phyloP scores from a whole-genome alignment of 257 asterid species.

The Nicotiana obtusifolia region DNA sequence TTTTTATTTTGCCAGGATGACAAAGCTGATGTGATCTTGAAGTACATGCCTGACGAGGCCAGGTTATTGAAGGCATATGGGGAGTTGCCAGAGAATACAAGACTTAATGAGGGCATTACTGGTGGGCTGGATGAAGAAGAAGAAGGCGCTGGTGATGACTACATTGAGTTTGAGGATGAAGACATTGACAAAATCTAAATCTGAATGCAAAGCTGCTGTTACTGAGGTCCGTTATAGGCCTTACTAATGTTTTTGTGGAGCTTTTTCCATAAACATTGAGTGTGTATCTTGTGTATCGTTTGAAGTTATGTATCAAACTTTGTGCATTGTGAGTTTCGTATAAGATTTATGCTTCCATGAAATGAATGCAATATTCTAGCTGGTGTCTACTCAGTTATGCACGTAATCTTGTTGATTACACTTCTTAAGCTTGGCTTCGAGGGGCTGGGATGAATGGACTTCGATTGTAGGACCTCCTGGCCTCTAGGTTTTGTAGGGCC shows the following conservation, averaged over 20 bases:
- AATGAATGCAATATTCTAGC: slow-evolving; percentile 22
- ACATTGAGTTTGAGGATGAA: slow-evolving; percentile 81
- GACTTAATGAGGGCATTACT: slow-evolving; percentile 72
- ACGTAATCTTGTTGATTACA: neutral
- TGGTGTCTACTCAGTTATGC: neutral
- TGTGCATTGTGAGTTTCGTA: slow-evolving; percentile 18
- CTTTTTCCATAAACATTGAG: slow-evolving; percentile 9
- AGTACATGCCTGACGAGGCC: slow-evolving; percentile 91
- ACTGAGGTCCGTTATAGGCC: slow-evolving; percentile 8
- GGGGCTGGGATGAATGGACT: neutral
- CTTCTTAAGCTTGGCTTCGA: neutral
- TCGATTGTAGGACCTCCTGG: neutral
- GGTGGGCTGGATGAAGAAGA: slow-evolving; percentile 69
- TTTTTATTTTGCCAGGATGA: slow-evolving; percentile 49
- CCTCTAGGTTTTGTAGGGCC: neutral
- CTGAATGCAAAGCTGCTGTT: neutral
- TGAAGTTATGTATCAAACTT: slow-evolving; percentile 19
- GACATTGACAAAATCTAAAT: slow-evolving; percentile 82
- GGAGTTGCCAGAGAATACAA: slow-evolving; percentile 79
- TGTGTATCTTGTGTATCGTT: slow-evolving; percentile 18
- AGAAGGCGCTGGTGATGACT: slow-evolving; percentile 55
- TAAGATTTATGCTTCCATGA: slow-evolving; percentile 11
- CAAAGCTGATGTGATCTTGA: slow-evolving; percentile 89
- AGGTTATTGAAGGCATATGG: slow-evolving; percentile 90
- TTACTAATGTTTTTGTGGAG: slow-evolving; percentile 9